Evolutionary conservation across 2,329 filamentous ascomycete genomes (phyloP), one percentile per base, ranked within the genome.

Genomic region (Calonectria henricotiae): DNA sequence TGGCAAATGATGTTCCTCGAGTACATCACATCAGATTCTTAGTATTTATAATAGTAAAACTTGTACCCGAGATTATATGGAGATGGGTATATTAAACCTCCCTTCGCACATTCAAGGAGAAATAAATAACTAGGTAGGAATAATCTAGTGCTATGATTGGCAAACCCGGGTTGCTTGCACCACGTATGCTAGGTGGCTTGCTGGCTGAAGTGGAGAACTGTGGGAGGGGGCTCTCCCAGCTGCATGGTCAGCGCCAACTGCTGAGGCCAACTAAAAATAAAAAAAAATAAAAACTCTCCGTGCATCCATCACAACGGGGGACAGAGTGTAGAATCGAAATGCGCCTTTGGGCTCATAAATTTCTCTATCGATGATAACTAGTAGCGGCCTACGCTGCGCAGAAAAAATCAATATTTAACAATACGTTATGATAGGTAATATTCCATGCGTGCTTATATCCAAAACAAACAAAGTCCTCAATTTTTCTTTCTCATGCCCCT

Each of bases 381-480:
- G 25, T 8, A 17, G 55, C 25, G 25, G 55, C 55, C 8, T 43
- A 43, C 8, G n/a, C 37, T 37, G 55, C 55, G n/a, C 39, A 44
- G 20, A 51, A 46, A 49, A 39, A 49, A n/a, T 35, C 44, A 49
- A 27, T 66, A 66, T 66, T 66, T 60, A 60, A 65, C 63, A 65
- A 66, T 66, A 66, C 41, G 63, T 43, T 47, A 46, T 47, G 11
- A 30, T 37, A 30, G 30, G 25, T 60, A 44, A 46, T 64, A 44
- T 25, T 41, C 51, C 47, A 58, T 46, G 49, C 62, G 49, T 60
- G 37, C 30, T 9, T 66, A 66, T 66, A 66, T 66, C 51, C 51
- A 47, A 65, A 41, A 46, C 39, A 30, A 12, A 41, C 20, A 62
- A 25, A 20, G 32, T 39, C 63, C 63, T 27, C 51, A 58, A 23